These are phyloP conservation scores for Penicillium riverlandense DNA, from an alignment of 495 filamentous ascomycete species.

Conservation along the genomic window DNA sequence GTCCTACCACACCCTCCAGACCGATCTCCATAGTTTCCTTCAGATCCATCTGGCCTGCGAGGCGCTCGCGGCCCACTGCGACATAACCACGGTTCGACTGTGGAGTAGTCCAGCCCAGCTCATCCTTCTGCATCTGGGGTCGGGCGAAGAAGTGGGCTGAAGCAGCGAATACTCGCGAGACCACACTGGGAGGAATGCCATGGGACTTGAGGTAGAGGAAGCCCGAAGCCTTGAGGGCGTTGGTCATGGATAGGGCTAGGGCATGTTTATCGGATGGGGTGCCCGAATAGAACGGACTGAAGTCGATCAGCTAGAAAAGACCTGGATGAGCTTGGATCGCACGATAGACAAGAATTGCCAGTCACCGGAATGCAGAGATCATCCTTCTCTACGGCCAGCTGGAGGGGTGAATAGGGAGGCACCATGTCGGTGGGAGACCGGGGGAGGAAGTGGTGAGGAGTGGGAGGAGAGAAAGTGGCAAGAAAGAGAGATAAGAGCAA, in stretches of 20 bases:
- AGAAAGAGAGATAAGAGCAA: neutral
- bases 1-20: slow-evolving; percentile 55
- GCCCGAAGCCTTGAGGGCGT: slow-evolving; percentile 77
- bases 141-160: slow-evolving; percentile 75
- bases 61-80: slow-evolving; percentile 70
- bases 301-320: slow-evolving; percentile 71
- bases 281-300: slow-evolving; percentile 64
- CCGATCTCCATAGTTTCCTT: slow-evolving; percentile 87
- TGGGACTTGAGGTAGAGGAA: slow-evolving; percentile 88
- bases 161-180: slow-evolving; percentile 56
- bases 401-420: neutral
- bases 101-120: slow-evolving; percentile 62
- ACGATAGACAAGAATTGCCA: neutral
- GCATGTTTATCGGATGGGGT: slow-evolving; percentile 52
- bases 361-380: slow-evolving; percentile 64
- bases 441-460: no score
- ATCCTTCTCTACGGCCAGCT: slow-evolving; percentile 54
- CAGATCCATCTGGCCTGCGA: slow-evolving; percentile 60
- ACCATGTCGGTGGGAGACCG: no score
- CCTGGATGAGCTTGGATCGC: neutral
- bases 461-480: neutral
- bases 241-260: slow-evolving; percentile 63
- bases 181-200: slow-evolving; percentile 53
- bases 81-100: slow-evolving; percentile 75
- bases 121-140: slow-evolving; percentile 61